Base-by-base conservation (phyloP, 306 rosid genomes). In the Rosa chinensis region DNA sequence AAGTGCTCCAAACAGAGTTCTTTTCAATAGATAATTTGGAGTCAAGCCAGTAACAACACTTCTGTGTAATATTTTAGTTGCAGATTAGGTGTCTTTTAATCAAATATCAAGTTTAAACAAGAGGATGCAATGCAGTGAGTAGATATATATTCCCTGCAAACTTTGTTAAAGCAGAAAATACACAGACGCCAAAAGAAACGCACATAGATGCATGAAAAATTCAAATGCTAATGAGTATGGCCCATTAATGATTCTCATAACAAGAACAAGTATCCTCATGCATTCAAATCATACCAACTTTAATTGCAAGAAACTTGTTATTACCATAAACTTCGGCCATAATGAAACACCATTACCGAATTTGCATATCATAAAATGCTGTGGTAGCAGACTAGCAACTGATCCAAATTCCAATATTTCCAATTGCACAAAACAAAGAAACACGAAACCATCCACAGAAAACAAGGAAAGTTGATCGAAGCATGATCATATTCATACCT, bases 141-240 rank as follows among this genome's bases (percentile, higher is more conserved):
- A 56, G 63, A 56, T 20, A 56, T 35, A 39, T 66, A 66, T 74
- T 53, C 81, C 82, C 75, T 53, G 77, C 84, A 53, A 45, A 55
- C 66, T 76, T 80, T 56, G 23, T 6, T 53, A 23, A 11, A 53
- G 16, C 55, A 50, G 58, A 77, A 21, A 50, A 62, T 40, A 76
- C 66, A 76, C 76, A 76, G 35, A 77, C 53, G 47, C 66, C 39
- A 55, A 45, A 68, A 68, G 35, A 20, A 14, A 14, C 59, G 32
- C 42, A 50, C 16, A 44, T 4, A 56, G 78, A 63, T 72, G 67
- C 53, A 52, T 56, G 39, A 44, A 77, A 68, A 81, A 85, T 13
- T 64, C 90, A 84, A 72, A 82, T 72, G 83, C 68, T 70, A 50
- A 85, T 77, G 89, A 86, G 62, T 73, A 79, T 86, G 88, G 66